A percentile compares a stretch with the other conserved stretches of the same genome.
Evolutionary conservation across 2,329 filamentous ascomycete genomes (phyloP).

Genomic region (Fusarium incarnatum): DNA sequence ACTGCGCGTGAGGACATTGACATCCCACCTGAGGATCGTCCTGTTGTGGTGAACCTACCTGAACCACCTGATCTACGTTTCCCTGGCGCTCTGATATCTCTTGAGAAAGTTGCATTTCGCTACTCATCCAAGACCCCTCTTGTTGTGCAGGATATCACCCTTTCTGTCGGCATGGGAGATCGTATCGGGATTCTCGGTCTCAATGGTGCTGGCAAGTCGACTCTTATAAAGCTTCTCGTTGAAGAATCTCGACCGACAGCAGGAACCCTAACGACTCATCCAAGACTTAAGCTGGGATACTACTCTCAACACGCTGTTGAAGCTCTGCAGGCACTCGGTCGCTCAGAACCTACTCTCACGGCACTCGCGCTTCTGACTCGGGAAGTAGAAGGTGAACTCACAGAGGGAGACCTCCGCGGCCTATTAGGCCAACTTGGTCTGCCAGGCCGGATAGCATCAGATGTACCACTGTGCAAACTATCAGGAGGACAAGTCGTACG

Average conservation of each 20-base stretch:
- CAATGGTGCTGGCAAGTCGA: conserved; percentile 86
- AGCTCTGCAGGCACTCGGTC: conserved; percentile 68
- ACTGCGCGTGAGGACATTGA: conserved; percentile 75
- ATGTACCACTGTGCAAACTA: conserved; percentile 77
- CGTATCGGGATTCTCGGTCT: conserved; percentile 81
- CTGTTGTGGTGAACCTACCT: conserved; percentile 68
- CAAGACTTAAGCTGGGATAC: conserved; percentile 77
- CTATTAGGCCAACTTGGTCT: conserved; percentile 77
- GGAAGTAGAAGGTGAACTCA: conserved; percentile 63
- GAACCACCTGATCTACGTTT: conserved; percentile 77
- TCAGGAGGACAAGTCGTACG: conserved; percentile 83
- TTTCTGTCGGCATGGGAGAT: conserved; percentile 79
- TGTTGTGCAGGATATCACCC: conserved; percentile 71
- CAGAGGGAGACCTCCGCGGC: conserved; percentile 75
- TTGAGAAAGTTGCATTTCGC: conserved; percentile 75
- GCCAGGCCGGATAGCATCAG: conserved; percentile 75
- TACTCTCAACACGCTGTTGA: conserved; percentile 86
- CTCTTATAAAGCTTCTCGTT: conserved; percentile 78
- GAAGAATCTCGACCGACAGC: conserved; percentile 67
- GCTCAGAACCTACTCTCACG: conserved; percentile 64
- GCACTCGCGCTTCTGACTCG: conserved; percentile 72
- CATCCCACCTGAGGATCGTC: conserved; percentile 71
- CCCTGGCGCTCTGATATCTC: conserved; percentile 76
- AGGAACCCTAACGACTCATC: conserved; percentile 73
- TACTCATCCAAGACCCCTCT: conserved; percentile 60